Evolutionary conservation across 1,284 basidiomycete species (phyloP), one percentile per base, ranked within the genome.

Genomic region (Wolfiporia cocos): DNA sequence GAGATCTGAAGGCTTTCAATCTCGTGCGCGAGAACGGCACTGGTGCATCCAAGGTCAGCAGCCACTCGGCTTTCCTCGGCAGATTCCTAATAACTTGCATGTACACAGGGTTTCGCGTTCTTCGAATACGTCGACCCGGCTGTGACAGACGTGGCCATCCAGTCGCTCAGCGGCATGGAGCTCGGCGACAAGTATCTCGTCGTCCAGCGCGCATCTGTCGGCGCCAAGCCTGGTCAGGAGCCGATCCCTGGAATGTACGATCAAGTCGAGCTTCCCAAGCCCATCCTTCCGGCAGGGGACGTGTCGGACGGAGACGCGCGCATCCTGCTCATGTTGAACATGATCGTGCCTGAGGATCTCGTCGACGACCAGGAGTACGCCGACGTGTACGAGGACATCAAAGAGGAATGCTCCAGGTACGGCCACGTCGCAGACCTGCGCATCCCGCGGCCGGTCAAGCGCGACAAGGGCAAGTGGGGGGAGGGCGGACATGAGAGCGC

Each of bases 321-420:
- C 33, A 93, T 95, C 59, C 77, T 99, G 59, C 84, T 97, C 58
- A 89, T 99, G 85, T 73, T 99, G 58, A 99, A 99, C 75, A 99
- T 99, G 96, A 93, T 99, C 49, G 91, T 90, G 0, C 67, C 90
- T 2, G 95, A 99, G 43, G 95, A 99, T 61, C 76, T 99, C 42
- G 66, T 77, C 20, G 86, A 94, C 58, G 95, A 98, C 62, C 71
- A 84, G 48, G 95, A 99, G 58, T 99, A 96, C 60, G 78, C 78
- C 15, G 95, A 99, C 54, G 82, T 99, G 43, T 81, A 91, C 49
- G 92, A 96, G 58, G 95, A 99, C 62, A 83, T 99, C 58, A 88
- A 87, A 54, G 90, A 95, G 50, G 95, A 99, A 67, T 93, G 90
- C 56, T 70, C 72, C 14, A 86, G 79, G 57, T 93, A 86, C 59